Base-by-base conservation (phyloP, 768 basidiomycete species). In the Panaeolus cyanescens region DNA sequence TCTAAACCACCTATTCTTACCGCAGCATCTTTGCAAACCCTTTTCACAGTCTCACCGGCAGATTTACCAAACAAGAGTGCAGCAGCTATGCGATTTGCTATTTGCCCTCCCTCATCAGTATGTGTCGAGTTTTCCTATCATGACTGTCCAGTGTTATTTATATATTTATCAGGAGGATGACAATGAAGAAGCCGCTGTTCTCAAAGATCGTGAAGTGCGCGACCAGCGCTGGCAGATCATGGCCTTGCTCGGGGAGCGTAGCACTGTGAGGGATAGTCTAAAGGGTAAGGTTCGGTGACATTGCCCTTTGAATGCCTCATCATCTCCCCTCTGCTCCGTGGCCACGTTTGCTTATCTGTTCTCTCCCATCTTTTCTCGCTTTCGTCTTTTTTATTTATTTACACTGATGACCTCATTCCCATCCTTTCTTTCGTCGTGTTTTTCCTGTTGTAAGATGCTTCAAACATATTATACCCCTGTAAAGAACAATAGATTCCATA, bases 51-150 rank as follows among this genome's bases (percentile, higher is more conserved):
- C 19, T 84, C 89, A 6, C 92, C 92, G 19, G 82, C 90, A 17
- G 85, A 89, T 34, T 78, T 93, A n/a, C 92, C 92, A 10, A 90
- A 91, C 68, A 84, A 83, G 59, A 90, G 89, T 32, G 92, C 92
- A 10, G 85, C 90, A 19, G 92, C 91, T 13, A 85, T 87, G 83
- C 85, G 85, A 15, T 78, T 93, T 19, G 83, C 87, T 8, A 59
- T 79, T 57, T 71, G 68, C 30, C 68, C 75, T 4, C 67, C 73
- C 17, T 60, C 70, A 4, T 53, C 66, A 30, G 73, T 74, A 65
- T 53, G 72, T 64, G 25, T 60, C 50, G 28, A 50, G 32, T 58
- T 19, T 56, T 19, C 42, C 54, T 36, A 25, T 34, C 13, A 36
- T 54, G 32, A 15, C 3, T 55, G 30, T 30, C 59, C 40, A 20